Percentiles rank a stretch among this genome's conserved stretches.
phyloP scores from a whole-genome alignment of 345 rosid species.

The Gossypium turneri region DNA sequence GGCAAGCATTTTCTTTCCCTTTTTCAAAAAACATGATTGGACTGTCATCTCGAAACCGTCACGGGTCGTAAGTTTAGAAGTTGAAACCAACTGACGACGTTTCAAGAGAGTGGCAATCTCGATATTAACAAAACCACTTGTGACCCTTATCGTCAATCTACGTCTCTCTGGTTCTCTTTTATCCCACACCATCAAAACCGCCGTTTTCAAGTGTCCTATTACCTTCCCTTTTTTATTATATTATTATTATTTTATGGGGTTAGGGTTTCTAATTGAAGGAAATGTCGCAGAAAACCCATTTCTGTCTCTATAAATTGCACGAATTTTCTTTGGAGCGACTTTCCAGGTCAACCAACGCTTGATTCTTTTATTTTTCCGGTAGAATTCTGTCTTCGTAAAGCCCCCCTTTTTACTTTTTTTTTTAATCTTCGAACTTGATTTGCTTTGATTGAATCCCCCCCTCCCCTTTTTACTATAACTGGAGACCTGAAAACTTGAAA shows the following conservation, averaged over 20 bases:
- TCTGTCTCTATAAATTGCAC: constrained; percentile 9
- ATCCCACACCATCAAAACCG: constrained; percentile 13
- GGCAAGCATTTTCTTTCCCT: not conserved
- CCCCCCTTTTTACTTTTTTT: not conserved
- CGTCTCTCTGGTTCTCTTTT: constrained; percentile 13
- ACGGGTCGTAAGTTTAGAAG: not conserved
- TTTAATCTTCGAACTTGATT: not conserved
- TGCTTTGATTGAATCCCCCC: not conserved
- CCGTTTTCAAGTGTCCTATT: constrained; percentile 18
- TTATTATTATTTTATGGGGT: constrained; percentile 28
- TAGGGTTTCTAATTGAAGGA: constrained; percentile 38
- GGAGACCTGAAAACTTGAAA: not conserved
- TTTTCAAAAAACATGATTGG: not conserved
- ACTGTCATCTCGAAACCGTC: not conserved
- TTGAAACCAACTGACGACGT: not conserved
- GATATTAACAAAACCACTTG: not conserved
- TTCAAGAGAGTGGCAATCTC: constrained; percentile 11
- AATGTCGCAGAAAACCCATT: constrained; percentile 20
- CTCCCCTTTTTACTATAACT: not conserved
- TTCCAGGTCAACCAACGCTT: constrained; percentile 36
- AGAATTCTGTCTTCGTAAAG: not conserved
- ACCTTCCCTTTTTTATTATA: not conserved
- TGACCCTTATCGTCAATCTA: constrained; percentile 1
- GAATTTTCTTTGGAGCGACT: constrained; percentile 23
- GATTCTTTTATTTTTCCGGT: constrained; percentile 42